Base-by-base conservation (phyloP, 2,329 filamentous ascomycete genomes). In the Trichoderma koningiopsis region DNA sequence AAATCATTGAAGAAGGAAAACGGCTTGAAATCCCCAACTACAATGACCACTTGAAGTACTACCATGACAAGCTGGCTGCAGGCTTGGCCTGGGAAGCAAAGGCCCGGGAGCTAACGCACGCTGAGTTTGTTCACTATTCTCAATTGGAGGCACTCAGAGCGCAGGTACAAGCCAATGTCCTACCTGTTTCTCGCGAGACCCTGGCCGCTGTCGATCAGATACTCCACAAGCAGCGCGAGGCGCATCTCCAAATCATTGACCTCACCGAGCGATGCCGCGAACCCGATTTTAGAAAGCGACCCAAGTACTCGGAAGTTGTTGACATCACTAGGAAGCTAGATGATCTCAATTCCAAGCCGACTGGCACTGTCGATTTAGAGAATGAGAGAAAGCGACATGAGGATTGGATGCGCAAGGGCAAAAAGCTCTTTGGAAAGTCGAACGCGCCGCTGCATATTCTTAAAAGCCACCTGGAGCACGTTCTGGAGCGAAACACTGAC, bases 401-500 rank as follows among this genome's bases (percentile, higher is more conserved):
- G 78, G 96, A 99, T 79, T 99, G 96, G 96, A 99, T 99, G 95
- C 88, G 96, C 37, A 93, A 93, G 76, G 96, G 96, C 62, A 99
- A 99, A 82, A 97, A 97, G 79, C 82, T 99, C 0, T 99, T 99
- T 76, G 96, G 96, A 64, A 99, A 99, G 80, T 96, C 96, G 1
- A 99, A 99, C 77, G 96, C 96, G 1, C 96, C 96, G 1, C 84
- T 99, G 14, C 96, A 99, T 79, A 99, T 99, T 72, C 86, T 99
- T 33, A 96, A 95, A 76, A 92, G 91, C 69, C 95, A 99, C 74
- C 94, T 99, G 88, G 92, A 96, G 74, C 92, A 96, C 76, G 96
- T 99, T 4, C 86, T 96, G 60, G 92, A 94, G 75, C 91, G 94
- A 59, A 99, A 99, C 76, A 83, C 88, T 69, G 92, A 92, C 76